These are phyloP conservation scores for Heterobasidion irregulare DNA, from an alignment of 1,284 basidiomycete genomes.

Conservation along the genomic window DNA sequence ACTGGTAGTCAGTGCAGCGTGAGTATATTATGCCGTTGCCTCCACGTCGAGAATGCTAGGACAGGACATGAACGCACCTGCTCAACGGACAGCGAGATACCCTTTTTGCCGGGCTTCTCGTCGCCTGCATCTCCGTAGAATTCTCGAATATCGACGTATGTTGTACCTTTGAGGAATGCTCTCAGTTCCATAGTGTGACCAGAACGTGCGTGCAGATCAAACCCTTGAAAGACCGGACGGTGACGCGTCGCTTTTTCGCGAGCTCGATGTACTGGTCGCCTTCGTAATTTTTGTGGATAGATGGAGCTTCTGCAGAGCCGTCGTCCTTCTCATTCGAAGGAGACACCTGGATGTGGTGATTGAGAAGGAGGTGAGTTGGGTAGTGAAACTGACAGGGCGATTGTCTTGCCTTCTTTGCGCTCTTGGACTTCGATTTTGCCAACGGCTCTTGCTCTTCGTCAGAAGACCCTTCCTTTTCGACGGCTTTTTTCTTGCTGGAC, in stretches of 20 bases:
- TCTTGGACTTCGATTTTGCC: neutral
- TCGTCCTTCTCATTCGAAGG: slow-evolving; percentile 10
- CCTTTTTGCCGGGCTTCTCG: slow-evolving; percentile 79
- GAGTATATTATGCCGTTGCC: too few relatives aligned
- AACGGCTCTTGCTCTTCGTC: slow-evolving; percentile 9
- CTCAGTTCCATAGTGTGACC: neutral
- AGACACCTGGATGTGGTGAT: neutral
- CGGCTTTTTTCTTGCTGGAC: neutral
- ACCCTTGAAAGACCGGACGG: slow-evolving; percentile 69
- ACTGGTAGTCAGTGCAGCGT: slow-evolving; percentile 27
- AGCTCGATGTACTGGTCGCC: slow-evolving; percentile 61
- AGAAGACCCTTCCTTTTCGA: neutral
- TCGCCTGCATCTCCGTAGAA: slow-evolving; percentile 57
- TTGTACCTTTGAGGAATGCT: slow-evolving; percentile 24
- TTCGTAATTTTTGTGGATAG: slow-evolving; percentile 25
- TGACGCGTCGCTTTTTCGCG: slow-evolving; percentile 64
- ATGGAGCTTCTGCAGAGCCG: neutral
- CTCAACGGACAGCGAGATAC: slow-evolving; percentile 62
- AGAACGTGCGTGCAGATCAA: neutral
- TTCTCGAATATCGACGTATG: slow-evolving; percentile 73
- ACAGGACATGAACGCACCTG: slow-evolving; percentile 39
- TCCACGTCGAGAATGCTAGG: too few relatives aligned
- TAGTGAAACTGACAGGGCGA: neutral
- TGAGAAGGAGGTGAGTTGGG: too few relatives aligned
- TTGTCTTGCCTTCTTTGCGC: neutral